A percentile compares a stretch with the other conserved stretches of the same genome.
phyloP scores from a whole-genome alignment of 768 basidiomycete species.

The Kwoniella europaea region DNA sequence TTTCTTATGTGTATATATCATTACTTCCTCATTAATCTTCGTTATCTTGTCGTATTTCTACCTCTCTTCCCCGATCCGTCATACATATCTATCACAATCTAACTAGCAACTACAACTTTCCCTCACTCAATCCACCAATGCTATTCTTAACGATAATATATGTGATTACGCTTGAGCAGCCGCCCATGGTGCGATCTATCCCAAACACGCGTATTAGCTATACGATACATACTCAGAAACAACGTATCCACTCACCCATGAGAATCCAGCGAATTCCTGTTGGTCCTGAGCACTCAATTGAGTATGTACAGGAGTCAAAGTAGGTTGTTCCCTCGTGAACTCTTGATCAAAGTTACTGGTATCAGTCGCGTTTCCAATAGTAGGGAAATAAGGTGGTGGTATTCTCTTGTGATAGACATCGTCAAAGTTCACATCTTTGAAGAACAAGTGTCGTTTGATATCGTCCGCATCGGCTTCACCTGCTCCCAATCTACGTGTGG shows the following conservation, averaged over 20 bases:
- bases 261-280: conserved; percentile 94
- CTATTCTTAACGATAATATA: too few species aligned
- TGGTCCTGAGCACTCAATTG: conserved; percentile 89
- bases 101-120: background rate
- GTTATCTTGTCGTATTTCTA: background rate
- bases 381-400: conserved; percentile 95
- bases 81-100: background rate
- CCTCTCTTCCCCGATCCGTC: background rate
- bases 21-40: background rate
- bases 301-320: conserved; percentile 94
- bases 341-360: conserved; percentile 84
- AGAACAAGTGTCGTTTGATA: conserved; percentile 96
- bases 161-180: conserved; percentile 24
- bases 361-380: conserved; percentile 65
- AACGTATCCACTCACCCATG: conserved; percentile 64
- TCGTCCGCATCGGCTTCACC: conserved; percentile 92
- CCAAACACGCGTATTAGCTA: too few species aligned
- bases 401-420: conserved; percentile 97
- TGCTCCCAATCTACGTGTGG: conserved; percentile 84
- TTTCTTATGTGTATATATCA: background rate
- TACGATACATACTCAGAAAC: background rate
- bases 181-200: conserved; percentile 39
- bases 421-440: conserved; percentile 96
- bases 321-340: conserved; percentile 95
- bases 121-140: too few species aligned